Evolutionary conservation across 169 alveolate species (phyloP).

Genomic region (Perkinsus marinus): DNA sequence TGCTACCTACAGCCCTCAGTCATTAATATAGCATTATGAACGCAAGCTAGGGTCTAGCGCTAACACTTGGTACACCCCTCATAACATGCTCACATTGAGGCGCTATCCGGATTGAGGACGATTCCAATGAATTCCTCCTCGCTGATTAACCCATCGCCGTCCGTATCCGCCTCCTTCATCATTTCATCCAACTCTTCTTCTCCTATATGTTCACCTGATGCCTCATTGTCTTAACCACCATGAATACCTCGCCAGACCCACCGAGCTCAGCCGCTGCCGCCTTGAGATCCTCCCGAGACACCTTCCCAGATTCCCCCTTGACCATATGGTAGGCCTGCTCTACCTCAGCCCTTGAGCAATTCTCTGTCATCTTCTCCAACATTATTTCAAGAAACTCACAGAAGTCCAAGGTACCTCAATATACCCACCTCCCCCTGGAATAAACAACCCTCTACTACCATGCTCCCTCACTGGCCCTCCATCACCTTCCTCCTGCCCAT

Average conservation of each 20-base stretch:
- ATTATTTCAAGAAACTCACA: slow-evolving; percentile 53
- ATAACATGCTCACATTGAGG: not conserved
- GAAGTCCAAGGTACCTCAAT: slow-evolving; percentile 53
- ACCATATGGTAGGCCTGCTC: slow-evolving; percentile 13
- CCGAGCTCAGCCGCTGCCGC: slow-evolving; percentile 82
- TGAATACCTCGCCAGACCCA: not conserved
- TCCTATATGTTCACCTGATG: slow-evolving; percentile 75
- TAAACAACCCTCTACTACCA: not conserved
- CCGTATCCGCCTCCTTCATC: slow-evolving; percentile 92
- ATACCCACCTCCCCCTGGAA: not conserved
- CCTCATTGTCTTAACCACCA: not conserved
- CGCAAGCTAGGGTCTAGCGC: no score
- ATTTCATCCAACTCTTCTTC: slow-evolving; percentile 85
- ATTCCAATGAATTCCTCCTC: slow-evolving; percentile 87
- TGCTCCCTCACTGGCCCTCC: not conserved
- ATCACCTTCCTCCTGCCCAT: not conserved
- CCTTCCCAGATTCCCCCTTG: slow-evolving; percentile 5
- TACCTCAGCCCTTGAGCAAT: slow-evolving; percentile 14
- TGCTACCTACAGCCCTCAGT: no score
- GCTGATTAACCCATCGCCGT: slow-evolving; percentile 86
- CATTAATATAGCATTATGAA: no score
- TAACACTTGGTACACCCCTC: not conserved
- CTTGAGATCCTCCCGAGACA: slow-evolving; percentile 58
- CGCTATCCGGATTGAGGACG: not conserved
- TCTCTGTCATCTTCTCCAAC: slow-evolving; percentile 26